Percentiles rank a stretch among this genome's conserved stretches.
Conservation (phyloP, 2,329 filamentous ascomycete species). For the Fusarium sp. region DNA sequence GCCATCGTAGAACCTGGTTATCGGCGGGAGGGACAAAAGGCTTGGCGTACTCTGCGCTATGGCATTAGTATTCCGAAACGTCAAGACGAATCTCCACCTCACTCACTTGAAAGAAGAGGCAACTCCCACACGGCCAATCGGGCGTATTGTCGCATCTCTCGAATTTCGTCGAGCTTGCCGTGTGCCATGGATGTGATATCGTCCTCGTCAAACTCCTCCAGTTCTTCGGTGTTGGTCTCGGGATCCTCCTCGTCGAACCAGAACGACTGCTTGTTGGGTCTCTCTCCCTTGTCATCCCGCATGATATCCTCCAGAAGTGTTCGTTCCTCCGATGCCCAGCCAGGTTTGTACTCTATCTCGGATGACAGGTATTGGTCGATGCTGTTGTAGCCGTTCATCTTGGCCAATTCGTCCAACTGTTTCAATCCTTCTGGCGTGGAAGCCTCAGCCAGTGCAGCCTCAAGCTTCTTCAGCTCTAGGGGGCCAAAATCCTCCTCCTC, state of each 20-base stretch:
- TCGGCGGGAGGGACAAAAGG: conserved; percentile 78
- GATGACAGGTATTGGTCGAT: conserved; percentile 50
- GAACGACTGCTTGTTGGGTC: conserved; percentile 54
- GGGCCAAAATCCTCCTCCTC: conserved; percentile 43
- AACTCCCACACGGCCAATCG: conserved; percentile 94
- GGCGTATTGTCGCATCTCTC: conserved; percentile 89
- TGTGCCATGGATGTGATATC: conserved; percentile 88
- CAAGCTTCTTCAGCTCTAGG: conserved; percentile 48
- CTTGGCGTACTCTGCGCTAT: conserved; percentile 76
- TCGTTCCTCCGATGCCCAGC: conserved; percentile 49
- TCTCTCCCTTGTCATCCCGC: conserved; percentile 48
- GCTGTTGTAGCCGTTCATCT: conserved; percentile 48
- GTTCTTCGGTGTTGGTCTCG: conserved; percentile 62
- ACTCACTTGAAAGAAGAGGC: conserved; percentile 87
- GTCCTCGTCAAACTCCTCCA: conserved; percentile 77
- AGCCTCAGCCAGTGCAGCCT: conserved; percentile 46
- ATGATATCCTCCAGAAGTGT: conserved; percentile 48
- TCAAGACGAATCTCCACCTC: neutral
- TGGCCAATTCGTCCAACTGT: conserved; percentile 52
- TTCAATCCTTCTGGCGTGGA: conserved; percentile 49
- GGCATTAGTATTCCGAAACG: conserved; percentile 15
- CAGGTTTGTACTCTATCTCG: conserved; percentile 44
- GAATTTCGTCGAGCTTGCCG: conserved; percentile 85
- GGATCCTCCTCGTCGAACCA: conserved; percentile 63
- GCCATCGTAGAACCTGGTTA: conserved; percentile 84